These are phyloP conservation scores for Sugiyamaella xylanicola DNA, from an alignment of 1,139 yeast species.

Conservation along the genomic window DNA sequence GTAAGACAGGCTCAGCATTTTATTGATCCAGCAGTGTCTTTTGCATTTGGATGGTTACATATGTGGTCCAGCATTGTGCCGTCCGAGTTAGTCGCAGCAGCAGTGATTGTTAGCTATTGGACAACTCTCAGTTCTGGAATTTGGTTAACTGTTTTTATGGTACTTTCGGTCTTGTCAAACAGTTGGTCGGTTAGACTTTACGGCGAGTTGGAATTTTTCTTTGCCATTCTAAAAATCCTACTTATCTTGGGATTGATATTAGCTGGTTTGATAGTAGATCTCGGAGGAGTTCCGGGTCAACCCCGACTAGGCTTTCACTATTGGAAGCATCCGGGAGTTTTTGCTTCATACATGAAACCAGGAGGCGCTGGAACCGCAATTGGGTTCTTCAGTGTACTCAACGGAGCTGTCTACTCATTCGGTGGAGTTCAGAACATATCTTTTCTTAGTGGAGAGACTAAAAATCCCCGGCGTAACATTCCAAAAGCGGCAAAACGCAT, in stretches of 20 bases:
- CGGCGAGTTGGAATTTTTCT: constrained; percentile 69
- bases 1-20: constrained; percentile 69
- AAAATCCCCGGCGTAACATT: constrained; percentile 66
- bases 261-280: constrained; percentile 57
- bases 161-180: constrained; percentile 56
- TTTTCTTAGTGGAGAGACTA: constrained; percentile 82
- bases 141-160: constrained; percentile 64
- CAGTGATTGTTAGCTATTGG: constrained; percentile 71
- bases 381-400: constrained; percentile 78
- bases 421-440: constrained; percentile 85
- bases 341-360: constrained; percentile 62
- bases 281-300: constrained; percentile 63
- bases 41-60: constrained; percentile 79
- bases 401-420: constrained; percentile 83
- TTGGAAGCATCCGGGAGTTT: constrained; percentile 67
- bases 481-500: constrained; percentile 74
- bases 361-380: constrained; percentile 18
- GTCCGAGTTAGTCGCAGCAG: constrained; percentile 73
- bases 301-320: constrained; percentile 59
- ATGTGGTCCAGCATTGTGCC: constrained; percentile 72
- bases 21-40: constrained; percentile 77
- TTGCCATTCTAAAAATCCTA: constrained; percentile 59
- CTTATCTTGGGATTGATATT: constrained; percentile 67
- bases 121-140: constrained; percentile 46
- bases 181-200: constrained; percentile 69